These are phyloP conservation scores for Moesziomyces globuligerus DNA, from an alignment of 1,284 basidiomycete species.

Conservation along the genomic window DNA sequence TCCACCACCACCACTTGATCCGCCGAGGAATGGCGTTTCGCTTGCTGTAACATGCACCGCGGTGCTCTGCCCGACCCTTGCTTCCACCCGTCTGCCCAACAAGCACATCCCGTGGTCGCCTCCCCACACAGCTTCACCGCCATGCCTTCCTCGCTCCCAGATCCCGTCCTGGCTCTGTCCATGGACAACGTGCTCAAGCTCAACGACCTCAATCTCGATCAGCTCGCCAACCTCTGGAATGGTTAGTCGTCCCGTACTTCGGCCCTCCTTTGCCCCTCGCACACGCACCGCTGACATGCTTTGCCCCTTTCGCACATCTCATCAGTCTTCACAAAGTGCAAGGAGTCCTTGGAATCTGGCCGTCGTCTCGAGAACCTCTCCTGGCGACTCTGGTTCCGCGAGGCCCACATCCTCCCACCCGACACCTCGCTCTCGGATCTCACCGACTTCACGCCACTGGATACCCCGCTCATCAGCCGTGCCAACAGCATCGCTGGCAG, in stretches of 20 bases:
- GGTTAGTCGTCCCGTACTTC: slow-evolving; percentile 72
- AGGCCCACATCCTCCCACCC: slow-evolving; percentile 67
- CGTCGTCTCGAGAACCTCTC: slow-evolving; percentile 82
- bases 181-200: slow-evolving; percentile 54
- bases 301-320: too few relatives aligned
- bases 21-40: slow-evolving; percentile 27
- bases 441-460: slow-evolving; percentile 51
- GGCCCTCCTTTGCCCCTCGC: not conserved
- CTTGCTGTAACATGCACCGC: slow-evolving; percentile 36
- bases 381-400: slow-evolving; percentile 84
- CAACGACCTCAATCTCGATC: slow-evolving; percentile 53
- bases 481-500: slow-evolving; percentile 51
- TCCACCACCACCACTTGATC: too few relatives aligned
- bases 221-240: slow-evolving; percentile 60
- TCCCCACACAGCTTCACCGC: slow-evolving; percentile 14
- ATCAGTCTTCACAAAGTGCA: slow-evolving; percentile 85
- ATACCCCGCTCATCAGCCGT: slow-evolving; percentile 51
- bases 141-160: slow-evolving; percentile 47
- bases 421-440: slow-evolving; percentile 56
- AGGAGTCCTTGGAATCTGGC: slow-evolving; percentile 79
- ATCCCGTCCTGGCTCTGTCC: slow-evolving; percentile 57
- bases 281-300: too few relatives aligned
- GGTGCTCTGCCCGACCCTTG: slow-evolving; percentile 13
- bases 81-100: slow-evolving; percentile 1
- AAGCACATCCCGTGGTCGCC: slow-evolving; percentile 2